Evolutionary conservation across 768 basidiomycete genomes (phyloP), one percentile per base, ranked within the genome.

Genomic region (Xanthoconium stramineum): DNA sequence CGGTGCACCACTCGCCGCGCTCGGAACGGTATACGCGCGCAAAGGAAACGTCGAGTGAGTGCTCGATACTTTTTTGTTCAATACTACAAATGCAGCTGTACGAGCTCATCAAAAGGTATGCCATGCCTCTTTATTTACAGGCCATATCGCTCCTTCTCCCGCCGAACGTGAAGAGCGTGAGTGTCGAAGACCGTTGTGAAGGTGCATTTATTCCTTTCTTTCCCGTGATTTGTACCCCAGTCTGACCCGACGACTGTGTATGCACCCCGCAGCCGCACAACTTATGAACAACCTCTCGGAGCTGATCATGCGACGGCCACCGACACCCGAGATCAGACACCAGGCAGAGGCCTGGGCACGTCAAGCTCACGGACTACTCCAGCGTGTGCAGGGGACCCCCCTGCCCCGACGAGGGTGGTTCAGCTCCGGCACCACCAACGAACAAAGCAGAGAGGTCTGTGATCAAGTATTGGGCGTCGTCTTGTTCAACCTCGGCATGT

Each of bases 1-100:
- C 28, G 85, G 82, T 19, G 83, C 85, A 11, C 87, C 86, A 2
- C 74, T 89, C 35, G 86, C 87, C 61, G 82, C 85, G 1, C 75
- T 90, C 5, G 88, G 82, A 1, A 73, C 78, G 5, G 83, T 83
- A 50, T 88, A 89, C 59, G 79, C 80, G 5, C 72, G 75, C 35
- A 72, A 72, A 36, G 85, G 83, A 20, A 81, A 80, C 53, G 60
- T 75, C n/a, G 79, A 84, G 60, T 56, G 43, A 52, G 68, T 61
- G 7, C 38, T 33, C n/a, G 17, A 9, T 36, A 52, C 8, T 12
- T 8, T 35, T 12, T 35, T 29, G 5, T n/a, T 17, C 5, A 7
- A 30, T 24, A 9, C 3, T 35, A 12, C 10, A 9, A 32, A 37
- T 40, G 28, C 29, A 8, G 5, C 17, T 24, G 8, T 49, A 35